Evolutionary conservation across 2,329 filamentous ascomycete species (phyloP).

Genomic region (Aspergillus melleus): DNA sequence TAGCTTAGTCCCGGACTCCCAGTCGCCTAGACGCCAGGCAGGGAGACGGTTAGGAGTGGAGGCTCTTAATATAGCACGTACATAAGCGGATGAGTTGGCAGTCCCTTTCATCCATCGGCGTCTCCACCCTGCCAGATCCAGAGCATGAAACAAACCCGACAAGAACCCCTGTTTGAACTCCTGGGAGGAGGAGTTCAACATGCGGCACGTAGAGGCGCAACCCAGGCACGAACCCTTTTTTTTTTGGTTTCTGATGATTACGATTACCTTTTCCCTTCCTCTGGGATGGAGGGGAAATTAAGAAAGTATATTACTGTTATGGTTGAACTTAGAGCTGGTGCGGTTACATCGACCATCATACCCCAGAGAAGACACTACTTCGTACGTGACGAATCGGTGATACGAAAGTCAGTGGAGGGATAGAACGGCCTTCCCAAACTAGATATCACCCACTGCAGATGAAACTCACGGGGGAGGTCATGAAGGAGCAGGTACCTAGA

Average conservation of each 20-base stretch:
- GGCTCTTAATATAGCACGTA: background rate
- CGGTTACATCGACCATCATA: background rate
- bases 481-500: background rate
- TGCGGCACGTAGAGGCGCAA: background rate
- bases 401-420: background rate
- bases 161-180: background rate
- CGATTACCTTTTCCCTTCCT: too few relatives aligned
- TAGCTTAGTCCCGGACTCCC: too few relatives aligned
- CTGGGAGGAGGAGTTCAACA: background rate
- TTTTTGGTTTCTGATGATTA: background rate
- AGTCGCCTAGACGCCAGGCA: background rate
- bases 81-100: slow-evolving; percentile 12
- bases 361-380: too few relatives aligned
- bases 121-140: background rate
- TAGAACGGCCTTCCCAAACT: background rate
- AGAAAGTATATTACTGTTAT: too few relatives aligned
- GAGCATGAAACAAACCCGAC: background rate
- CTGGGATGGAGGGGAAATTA: too few relatives aligned
- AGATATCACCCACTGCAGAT: background rate
- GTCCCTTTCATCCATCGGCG: background rate
- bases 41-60: background rate
- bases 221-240: background rate
- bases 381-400: background rate
- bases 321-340: background rate
- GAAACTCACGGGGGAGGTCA: background rate